Evolutionary conservation across 1,284 basidiomycete genomes (phyloP).

Genomic region (Porodaedalea pini): DNA sequence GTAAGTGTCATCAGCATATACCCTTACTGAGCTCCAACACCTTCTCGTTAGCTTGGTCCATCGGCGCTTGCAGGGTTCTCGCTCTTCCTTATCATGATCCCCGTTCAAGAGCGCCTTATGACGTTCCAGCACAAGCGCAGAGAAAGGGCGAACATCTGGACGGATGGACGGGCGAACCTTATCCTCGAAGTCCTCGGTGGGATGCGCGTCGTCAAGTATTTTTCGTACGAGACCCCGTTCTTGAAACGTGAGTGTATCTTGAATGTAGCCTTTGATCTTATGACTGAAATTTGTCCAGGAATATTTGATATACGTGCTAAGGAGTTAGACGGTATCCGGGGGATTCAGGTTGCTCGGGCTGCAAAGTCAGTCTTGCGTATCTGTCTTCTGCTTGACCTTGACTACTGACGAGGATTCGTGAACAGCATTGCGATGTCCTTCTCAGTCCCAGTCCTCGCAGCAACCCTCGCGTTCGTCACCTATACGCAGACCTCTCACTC

Average conservation of each 20-base stretch:
- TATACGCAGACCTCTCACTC: slow-evolving; percentile 55
- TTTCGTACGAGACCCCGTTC: slow-evolving; percentile 67
- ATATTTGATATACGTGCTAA: slow-evolving; percentile 50
- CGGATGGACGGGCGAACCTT: slow-evolving; percentile 65
- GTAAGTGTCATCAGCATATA: slow-evolving; percentile 30
- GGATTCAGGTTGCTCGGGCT: slow-evolving; percentile 59
- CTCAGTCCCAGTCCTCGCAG: slow-evolving; percentile 64
- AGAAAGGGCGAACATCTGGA: slow-evolving; percentile 61
- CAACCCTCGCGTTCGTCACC: slow-evolving; percentile 72
- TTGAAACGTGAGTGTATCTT: slow-evolving; percentile 45
- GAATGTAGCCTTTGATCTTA: not conserved
- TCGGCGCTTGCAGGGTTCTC: slow-evolving; percentile 77
- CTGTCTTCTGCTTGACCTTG: not conserved
- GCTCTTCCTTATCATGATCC: slow-evolving; percentile 65
- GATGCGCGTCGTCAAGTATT: slow-evolving; percentile 77
- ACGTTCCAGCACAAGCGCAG: slow-evolving; percentile 60
- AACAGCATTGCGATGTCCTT: slow-evolving; percentile 23
- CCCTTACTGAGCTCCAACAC: not conserved
- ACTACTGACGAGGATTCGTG: slow-evolving; percentile 26
- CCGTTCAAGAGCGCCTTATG: slow-evolving; percentile 72
- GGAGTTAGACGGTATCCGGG: slow-evolving; percentile 54
- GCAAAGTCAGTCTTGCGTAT: slow-evolving; percentile 46
- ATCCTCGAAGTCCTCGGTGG: slow-evolving; percentile 65
- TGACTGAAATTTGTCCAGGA: slow-evolving; percentile 33
- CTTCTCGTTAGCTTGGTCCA: slow-evolving; percentile 55